Conservation (phyloP, 768 basidiomycete genomes). For the Termitomyces sp. region DNA sequence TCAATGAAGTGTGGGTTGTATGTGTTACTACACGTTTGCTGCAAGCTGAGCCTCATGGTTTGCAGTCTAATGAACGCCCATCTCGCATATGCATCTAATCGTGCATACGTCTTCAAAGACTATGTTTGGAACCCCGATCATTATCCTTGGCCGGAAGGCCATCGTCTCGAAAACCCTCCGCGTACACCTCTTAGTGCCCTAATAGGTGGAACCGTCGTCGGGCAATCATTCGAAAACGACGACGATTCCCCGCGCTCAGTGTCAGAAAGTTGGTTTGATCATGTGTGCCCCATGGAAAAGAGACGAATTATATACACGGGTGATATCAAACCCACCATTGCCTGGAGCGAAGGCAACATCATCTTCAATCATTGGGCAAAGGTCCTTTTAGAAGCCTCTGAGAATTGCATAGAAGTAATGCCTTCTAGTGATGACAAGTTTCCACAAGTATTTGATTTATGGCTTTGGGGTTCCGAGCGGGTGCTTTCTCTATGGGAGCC, state of each 20-base stretch:
- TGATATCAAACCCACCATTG: constrained; percentile 30
- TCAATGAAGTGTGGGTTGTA: constrained; percentile 31
- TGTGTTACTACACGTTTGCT: neutral
- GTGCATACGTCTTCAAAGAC: constrained; percentile 44
- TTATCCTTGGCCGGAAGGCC: constrained; percentile 33
- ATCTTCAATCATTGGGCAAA: constrained; percentile 35
- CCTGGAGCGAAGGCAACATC: constrained; percentile 22
- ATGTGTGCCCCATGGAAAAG: constrained; percentile 35
- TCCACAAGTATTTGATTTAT: constrained; percentile 29
- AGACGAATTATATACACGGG: constrained; percentile 31
- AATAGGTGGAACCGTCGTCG: constrained; percentile 35
- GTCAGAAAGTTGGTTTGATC: constrained; percentile 34
- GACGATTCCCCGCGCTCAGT: constrained; percentile 39
- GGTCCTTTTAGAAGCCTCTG: constrained; percentile 30
- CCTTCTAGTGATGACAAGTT: constrained; percentile 22
- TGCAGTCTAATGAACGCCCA: constrained; percentile 41
- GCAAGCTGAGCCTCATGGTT: neutral
- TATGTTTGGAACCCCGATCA: constrained; percentile 35
- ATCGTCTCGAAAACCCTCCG: constrained; percentile 21
- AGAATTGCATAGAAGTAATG: constrained; percentile 37
- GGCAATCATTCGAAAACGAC: constrained; percentile 31
- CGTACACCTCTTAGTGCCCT: constrained; percentile 37
- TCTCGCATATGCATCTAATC: constrained; percentile 42
- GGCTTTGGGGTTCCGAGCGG: constrained; percentile 26
- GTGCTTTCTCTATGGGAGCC: constrained; percentile 27